These are phyloP conservation scores for Aspergillus hortae DNA, from an alignment of 2,329 filamentous ascomycete genomes.

Conservation along the genomic window DNA sequence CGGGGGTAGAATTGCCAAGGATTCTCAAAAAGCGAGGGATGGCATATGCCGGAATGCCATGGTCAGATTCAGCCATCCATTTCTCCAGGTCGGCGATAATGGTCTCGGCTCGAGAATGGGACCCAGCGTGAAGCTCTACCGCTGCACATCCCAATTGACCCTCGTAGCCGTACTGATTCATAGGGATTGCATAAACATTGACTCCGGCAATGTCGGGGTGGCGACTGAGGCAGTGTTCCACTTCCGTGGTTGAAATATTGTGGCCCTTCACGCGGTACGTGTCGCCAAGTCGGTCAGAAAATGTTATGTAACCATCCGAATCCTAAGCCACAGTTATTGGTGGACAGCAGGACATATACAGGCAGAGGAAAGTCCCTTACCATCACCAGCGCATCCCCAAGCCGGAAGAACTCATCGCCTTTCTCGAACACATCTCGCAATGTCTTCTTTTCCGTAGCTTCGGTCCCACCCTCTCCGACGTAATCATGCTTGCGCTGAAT, in stretches of 20 bases:
- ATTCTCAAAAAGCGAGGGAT: neutral
- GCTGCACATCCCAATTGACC: slow-evolving; percentile 1
- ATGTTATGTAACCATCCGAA: neutral
- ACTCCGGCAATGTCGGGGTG: slow-evolving; percentile 15
- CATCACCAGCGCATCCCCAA: slow-evolving; percentile 3
- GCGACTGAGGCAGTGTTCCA: slow-evolving; percentile 13
- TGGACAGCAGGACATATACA: neutral
- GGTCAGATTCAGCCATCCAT: neutral
- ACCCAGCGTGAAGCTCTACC: neutral
- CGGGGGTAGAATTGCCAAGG: neutral
- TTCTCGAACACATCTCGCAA: neutral
- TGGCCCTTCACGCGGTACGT: slow-evolving; percentile 3
- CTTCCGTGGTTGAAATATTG: slow-evolving; percentile 5
- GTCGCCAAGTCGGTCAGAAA: slow-evolving; percentile 3
- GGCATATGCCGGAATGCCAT: slow-evolving; percentile 1
- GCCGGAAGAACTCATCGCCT: slow-evolving; percentile 3
- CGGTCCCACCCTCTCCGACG: neutral
- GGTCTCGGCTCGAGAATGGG: neutral
- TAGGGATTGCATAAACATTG: slow-evolving; percentile 18
- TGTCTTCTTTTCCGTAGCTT: slow-evolving; percentile 4
- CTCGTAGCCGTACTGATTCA: slow-evolving; percentile 16
- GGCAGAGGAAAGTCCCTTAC: neutral
- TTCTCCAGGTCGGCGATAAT: neutral
- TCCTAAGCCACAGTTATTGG: neutral
- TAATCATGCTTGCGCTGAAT: slow-evolving; percentile 2